These are phyloP conservation scores for Nemania serpens DNA, from an alignment of 2,329 filamentous ascomycete genomes.

Conservation along the genomic window DNA sequence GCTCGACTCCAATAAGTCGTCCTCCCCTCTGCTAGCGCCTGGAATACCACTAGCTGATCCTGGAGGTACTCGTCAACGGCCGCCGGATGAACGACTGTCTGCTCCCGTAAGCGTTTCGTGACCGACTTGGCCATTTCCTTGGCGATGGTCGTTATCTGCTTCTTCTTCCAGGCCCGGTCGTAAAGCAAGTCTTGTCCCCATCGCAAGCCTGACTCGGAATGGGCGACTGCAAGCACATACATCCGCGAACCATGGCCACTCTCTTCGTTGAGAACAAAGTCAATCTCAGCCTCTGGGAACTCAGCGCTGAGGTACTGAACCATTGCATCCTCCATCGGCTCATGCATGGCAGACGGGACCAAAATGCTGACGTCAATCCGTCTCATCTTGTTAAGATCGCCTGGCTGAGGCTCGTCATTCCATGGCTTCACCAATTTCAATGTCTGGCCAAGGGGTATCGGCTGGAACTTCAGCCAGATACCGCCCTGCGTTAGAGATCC, in stretches of 20 bases:
- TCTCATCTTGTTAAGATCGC: conserved; percentile 43
- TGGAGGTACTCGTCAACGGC: conserved; percentile 62
- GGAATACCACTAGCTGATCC: conserved; percentile 65
- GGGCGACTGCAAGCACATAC: conserved; percentile 62
- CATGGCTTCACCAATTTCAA: conserved; percentile 45
- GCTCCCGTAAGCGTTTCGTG: conserved; percentile 50
- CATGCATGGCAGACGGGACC: conserved; percentile 51
- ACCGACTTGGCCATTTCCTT: conserved; percentile 51
- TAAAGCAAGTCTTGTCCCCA: conserved; percentile 56
- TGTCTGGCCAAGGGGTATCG: conserved; percentile 43
- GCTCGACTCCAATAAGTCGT: conserved; percentile 50
- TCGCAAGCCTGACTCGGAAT: conserved; percentile 49
- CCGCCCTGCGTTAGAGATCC: conserved; percentile 49
- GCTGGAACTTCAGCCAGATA: conserved; percentile 52
- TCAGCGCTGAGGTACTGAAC: conserved; percentile 45
- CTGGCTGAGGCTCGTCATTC: conserved; percentile 20
- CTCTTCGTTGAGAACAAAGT: conserved; percentile 55
- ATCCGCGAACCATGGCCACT: conserved; percentile 56
- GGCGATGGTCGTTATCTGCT: conserved; percentile 42
- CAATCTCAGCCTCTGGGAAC: conserved; percentile 51
- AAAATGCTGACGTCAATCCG: conserved; percentile 58
- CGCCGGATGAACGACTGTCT: conserved; percentile 49
- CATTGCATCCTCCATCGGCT: conserved; percentile 48
- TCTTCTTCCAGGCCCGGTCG: conserved; percentile 48
- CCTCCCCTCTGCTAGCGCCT: conserved; percentile 58